These are phyloP conservation scores for Chaetomium cochliodes DNA, from an alignment of 495 filamentous ascomycete species.

Conservation along the genomic window DNA sequence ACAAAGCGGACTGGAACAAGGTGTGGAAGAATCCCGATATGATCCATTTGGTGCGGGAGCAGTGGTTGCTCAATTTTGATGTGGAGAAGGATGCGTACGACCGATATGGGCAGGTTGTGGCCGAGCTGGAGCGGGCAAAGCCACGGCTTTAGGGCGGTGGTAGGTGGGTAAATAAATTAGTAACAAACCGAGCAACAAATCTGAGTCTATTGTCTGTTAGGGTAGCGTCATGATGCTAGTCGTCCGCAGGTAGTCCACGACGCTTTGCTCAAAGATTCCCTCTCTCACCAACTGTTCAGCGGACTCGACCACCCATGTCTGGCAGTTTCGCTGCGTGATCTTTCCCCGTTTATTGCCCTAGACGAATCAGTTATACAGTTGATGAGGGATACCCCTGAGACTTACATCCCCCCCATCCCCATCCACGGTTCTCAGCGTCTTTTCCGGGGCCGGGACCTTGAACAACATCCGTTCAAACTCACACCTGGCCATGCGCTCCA, in stretches of 20 bases:
- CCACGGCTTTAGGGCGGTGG: conserved; percentile 16
- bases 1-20: conserved; percentile 58
- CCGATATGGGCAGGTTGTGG: conserved; percentile 21
- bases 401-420: not conserved
- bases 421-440: conserved; percentile 18
- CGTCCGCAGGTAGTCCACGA: conserved; percentile 10
- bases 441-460: conserved; percentile 14
- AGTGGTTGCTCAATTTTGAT: conserved; percentile 62
- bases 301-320: conserved; percentile 23
- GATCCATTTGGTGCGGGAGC: conserved; percentile 54
- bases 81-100: conserved; percentile 58
- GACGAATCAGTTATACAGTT: not conserved
- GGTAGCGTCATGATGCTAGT: conserved; percentile 2
- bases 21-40: conserved; percentile 59
- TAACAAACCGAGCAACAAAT: not conserved
- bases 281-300: conserved; percentile 15
- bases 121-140: conserved; percentile 12
- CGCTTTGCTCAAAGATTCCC: conserved; percentile 12
- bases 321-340: conserved; percentile 20
- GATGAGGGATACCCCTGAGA: not conserved
- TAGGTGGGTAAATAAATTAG: too few species aligned
- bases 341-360: conserved; percentile 1
- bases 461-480: conserved; percentile 19
- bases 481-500: conserved; percentile 6
- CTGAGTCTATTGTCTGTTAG: not conserved